Evolutionary conservation across 2,329 filamentous ascomycete species (phyloP).

Genomic region (Blumeriella jaapii): DNA sequence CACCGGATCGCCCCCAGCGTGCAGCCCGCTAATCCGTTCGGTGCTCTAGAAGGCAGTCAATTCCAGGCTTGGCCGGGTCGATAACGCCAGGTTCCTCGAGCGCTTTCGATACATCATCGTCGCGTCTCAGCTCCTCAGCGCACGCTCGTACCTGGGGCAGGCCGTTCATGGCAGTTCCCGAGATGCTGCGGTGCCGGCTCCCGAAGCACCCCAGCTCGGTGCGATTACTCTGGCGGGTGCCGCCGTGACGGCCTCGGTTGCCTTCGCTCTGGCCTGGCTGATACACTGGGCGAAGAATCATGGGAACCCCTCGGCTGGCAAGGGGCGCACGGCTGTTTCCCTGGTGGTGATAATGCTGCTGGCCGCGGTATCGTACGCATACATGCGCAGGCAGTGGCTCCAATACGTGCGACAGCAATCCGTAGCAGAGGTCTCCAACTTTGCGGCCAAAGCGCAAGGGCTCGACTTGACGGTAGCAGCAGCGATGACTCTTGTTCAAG

Average conservation of each 20-base stretch:
- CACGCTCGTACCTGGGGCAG: constrained; percentile 44
- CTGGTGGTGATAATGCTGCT: constrained; percentile 39
- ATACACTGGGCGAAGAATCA: constrained; percentile 57
- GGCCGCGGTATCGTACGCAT: constrained; percentile 51
- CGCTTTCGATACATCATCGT: constrained; percentile 90
- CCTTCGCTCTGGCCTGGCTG: constrained; percentile 47
- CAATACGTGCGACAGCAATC: constrained; percentile 67
- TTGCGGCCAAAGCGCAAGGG: constrained; percentile 65
- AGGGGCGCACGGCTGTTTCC: constrained; percentile 39
- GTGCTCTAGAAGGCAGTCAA: constrained; percentile 51
- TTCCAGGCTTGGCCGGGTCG: constrained; percentile 60
- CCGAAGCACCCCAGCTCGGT: constrained; percentile 23
- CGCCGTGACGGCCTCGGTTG: constrained; percentile 48
- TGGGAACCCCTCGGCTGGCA: constrained; percentile 40
- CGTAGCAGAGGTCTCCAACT: constrained; percentile 52
- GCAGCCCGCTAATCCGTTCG: too few species aligned
- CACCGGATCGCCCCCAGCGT: too few species aligned
- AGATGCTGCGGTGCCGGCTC: constrained; percentile 11
- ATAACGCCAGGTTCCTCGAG: constrained; percentile 79
- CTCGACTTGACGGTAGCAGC: constrained; percentile 70
- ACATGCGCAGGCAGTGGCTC: constrained; percentile 70
- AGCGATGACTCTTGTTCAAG: constrained; percentile 73
- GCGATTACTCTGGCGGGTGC: constrained; percentile 53
- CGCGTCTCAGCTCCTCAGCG: constrained; percentile 77
- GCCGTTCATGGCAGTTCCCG: constrained; percentile 18